Conservation (phyloP, 2,329 filamentous ascomycete species). For the Cryphonectria radicalis region DNA sequence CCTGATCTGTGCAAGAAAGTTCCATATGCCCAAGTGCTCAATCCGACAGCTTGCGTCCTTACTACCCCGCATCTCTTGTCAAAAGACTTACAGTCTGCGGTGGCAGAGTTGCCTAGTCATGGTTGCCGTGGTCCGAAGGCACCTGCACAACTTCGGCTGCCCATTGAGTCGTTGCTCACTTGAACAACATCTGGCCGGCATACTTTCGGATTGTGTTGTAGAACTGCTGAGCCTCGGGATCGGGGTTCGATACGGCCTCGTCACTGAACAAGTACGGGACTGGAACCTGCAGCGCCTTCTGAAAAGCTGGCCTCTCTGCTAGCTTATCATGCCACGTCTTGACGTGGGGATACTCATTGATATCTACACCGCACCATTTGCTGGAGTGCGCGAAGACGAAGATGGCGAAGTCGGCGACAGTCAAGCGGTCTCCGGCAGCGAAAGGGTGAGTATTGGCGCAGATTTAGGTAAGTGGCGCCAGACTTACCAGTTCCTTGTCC, state of each 20-base stretch:
- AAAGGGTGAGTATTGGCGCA: constrained; percentile 13
- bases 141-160: neutral
- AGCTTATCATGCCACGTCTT: constrained; percentile 34
- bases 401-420: constrained; percentile 33
- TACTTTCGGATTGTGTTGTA: constrained; percentile 6
- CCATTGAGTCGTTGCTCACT: neutral
- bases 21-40: no score
- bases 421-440: constrained; percentile 32
- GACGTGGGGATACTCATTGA: constrained; percentile 32
- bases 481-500: constrained; percentile 32
- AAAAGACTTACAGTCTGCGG: no score
- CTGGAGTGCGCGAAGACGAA: constrained; percentile 34
- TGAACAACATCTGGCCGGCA: constrained; percentile 9
- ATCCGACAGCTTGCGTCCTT: no score
- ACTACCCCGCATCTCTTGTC: no score
- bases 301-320: constrained; percentile 30
- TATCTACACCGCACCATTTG: constrained; percentile 33
- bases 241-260: neutral
- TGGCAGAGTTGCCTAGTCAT: neutral
- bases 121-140: constrained; percentile 19
- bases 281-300: constrained; percentile 32
- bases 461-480: no score
- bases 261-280: constrained; percentile 29
- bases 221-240: constrained; percentile 4
- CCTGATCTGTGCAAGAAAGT: no score